Evolutionary conservation across 192 early-diverging fungal species (phyloP).

Genomic region (Entrophospora sp.): DNA sequence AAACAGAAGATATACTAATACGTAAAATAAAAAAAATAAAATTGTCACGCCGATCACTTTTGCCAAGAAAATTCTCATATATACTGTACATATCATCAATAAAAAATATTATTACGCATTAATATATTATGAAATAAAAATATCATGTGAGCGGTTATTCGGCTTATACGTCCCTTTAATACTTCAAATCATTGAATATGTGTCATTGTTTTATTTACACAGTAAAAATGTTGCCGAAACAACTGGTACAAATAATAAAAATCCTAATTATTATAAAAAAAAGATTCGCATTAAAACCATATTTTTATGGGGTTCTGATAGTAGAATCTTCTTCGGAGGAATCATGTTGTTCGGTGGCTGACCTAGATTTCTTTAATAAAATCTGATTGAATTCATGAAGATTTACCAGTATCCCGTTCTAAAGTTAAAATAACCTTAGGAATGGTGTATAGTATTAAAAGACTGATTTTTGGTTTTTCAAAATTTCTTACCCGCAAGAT

Average conservation of each 20-base stretch:
- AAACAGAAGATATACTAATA: not conserved
- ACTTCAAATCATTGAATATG: no score
- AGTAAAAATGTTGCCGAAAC: no score
- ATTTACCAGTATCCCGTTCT: conserved; percentile 1
- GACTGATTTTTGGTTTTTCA: not conserved
- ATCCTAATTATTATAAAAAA: no score
- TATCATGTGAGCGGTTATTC: no score
- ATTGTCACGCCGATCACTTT: conserved; percentile 7
- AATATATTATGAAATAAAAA: no score
- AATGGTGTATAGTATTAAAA: not conserved
- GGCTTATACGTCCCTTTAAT: no score
- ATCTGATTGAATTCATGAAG: not conserved
- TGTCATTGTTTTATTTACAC: no score
- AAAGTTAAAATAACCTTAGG: not conserved
- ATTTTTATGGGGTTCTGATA: not conserved
- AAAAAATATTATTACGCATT: no score
- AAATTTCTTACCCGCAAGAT: not conserved
- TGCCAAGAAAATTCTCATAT: conserved; percentile 9
- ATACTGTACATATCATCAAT: no score
- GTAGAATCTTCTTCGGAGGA: conserved; percentile 4
- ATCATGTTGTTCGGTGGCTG: conserved; percentile 11
- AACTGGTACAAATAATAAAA: no score
- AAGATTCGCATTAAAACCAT: no score
- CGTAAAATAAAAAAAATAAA: conserved; percentile 6
- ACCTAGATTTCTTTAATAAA: not conserved